Percentiles rank a stretch among this genome's conserved stretches.
phyloP scores from a whole-genome alignment of 2,329 filamentous ascomycete species.

The Didymella exigua region DNA sequence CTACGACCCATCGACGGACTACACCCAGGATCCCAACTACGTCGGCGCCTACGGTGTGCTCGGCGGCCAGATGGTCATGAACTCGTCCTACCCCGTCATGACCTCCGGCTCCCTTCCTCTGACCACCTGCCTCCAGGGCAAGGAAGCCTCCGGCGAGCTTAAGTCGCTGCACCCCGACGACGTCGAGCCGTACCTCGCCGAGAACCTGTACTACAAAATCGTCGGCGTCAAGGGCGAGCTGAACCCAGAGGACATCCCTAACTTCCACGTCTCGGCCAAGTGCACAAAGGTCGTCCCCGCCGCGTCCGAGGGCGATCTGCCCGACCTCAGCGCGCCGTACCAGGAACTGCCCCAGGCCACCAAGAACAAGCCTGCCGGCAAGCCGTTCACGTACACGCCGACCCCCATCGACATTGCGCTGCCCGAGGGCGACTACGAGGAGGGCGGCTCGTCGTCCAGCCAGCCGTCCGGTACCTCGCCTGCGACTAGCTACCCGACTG shows the following conservation, averaged over 20 bases:
- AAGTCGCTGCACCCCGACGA: constrained; percentile 40
- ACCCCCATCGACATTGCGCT: constrained; percentile 25
- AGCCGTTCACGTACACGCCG: constrained; percentile 38
- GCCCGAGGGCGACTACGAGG: constrained; percentile 22
- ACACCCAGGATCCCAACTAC: constrained; percentile 39
- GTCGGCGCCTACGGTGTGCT: constrained; percentile 44
- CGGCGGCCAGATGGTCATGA: constrained; percentile 34
- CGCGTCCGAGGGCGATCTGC: constrained; percentile 31
- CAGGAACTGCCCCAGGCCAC: constrained; percentile 34
- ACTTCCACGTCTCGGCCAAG: constrained; percentile 43
- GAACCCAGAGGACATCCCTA: constrained; percentile 34
- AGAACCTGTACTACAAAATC: constrained; percentile 46
- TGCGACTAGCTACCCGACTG: constrained; percentile 1
- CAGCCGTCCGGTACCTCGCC: constrained; percentile 3
- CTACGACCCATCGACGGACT: constrained; percentile 36
- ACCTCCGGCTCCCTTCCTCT: constrained; percentile 43
- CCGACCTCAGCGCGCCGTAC: constrained; percentile 37
- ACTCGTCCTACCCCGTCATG: constrained; percentile 34
- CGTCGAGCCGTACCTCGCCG: constrained; percentile 42
- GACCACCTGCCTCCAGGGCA: constrained; percentile 44
- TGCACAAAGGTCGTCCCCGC: constrained; percentile 40
- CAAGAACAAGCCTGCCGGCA: constrained; percentile 36
- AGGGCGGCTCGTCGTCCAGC: constrained; percentile 6
- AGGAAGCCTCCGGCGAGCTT: constrained; percentile 38
- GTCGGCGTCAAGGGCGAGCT: constrained; percentile 41